Evolutionary conservation across 495 filamentous ascomycete species (phyloP).

Genomic region (Aspergillus sparsus): DNA sequence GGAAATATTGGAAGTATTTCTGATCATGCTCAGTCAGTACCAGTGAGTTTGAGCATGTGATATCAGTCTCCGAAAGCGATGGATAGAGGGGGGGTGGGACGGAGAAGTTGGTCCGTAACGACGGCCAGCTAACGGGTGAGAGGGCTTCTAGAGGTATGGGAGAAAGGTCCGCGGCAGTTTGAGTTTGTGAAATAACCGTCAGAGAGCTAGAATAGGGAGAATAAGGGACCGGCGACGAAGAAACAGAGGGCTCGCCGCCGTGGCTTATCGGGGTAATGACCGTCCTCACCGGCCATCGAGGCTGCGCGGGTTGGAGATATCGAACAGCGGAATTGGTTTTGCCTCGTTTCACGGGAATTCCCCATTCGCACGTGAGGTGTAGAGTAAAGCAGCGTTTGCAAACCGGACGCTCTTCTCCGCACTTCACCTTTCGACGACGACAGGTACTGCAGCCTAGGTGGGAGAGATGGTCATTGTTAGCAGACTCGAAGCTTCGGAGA

Average conservation of each 20-base stretch:
- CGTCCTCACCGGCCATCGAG: conserved; percentile 14
- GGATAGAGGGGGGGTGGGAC: conserved; percentile 29
- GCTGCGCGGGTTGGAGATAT: conserved; percentile 35
- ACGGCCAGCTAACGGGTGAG: conserved; percentile 10
- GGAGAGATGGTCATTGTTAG: conserved; percentile 8
- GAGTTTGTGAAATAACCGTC: conserved; percentile 4
- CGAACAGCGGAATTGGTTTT: conserved; percentile 32
- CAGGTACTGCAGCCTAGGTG: conserved; percentile 52
- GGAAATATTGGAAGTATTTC: conserved; percentile 47
- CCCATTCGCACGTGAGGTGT: conserved; percentile 43
- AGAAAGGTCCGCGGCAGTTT: conserved; percentile 9
- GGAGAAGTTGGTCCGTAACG: neutral
- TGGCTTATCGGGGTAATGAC: neutral
- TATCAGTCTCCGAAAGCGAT: conserved; percentile 27
- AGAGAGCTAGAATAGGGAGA: conserved; percentile 10
- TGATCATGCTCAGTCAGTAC: conserved; percentile 39
- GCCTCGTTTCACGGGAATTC: conserved; percentile 35
- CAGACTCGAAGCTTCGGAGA: conserved; percentile 3
- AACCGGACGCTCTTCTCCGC: conserved; percentile 53
- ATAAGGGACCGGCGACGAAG: neutral
- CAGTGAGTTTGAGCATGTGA: conserved; percentile 41
- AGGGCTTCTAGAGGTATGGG: conserved; percentile 14
- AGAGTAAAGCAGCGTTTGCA: conserved; percentile 47
- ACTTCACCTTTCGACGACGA: conserved; percentile 58
- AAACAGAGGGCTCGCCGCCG: neutral